phyloP scores from a whole-genome alignment of 1,139 yeast species.

The Sugiyamaella pinicola region DNA sequence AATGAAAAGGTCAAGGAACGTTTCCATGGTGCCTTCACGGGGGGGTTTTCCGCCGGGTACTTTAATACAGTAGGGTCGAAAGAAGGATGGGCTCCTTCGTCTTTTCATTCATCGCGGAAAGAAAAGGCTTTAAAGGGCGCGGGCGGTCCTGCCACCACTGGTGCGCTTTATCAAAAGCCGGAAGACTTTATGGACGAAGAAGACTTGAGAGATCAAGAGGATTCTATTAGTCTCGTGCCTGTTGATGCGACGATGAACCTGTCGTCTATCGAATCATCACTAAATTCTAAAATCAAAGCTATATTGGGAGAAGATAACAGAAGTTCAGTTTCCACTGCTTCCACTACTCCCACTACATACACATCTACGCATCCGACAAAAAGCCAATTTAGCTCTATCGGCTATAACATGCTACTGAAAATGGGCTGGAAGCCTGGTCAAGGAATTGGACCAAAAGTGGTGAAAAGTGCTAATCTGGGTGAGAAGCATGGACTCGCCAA shows the following conservation, averaged over 20 bases:
- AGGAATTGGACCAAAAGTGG: constrained; percentile 32
- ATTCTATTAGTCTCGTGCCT: constrained; percentile 24
- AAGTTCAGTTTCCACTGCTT: neutral
- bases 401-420: constrained; percentile 28
- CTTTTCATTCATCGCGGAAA: constrained; percentile 33
- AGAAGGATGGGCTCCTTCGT: constrained; percentile 42
- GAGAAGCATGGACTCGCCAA: neutral
- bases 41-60: constrained; percentile 44
- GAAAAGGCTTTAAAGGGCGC: constrained; percentile 26
- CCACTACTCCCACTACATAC: too few species aligned
- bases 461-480: constrained; percentile 16
- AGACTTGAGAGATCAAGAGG: constrained; percentile 37
- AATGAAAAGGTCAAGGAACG: constrained; percentile 28
- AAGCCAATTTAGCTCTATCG: constrained; percentile 8
- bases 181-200: constrained; percentile 43
- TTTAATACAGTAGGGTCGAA: constrained; percentile 42
- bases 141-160: constrained; percentile 18
- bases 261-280: constrained; percentile 4
- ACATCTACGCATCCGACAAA: neutral
- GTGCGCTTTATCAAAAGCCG: constrained; percentile 18
- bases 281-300: constrained; percentile 14
- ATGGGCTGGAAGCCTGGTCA: constrained; percentile 40
- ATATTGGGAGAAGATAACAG: neutral
- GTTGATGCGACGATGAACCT: too few species aligned
- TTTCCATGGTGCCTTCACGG: constrained; percentile 43